Conservation (phyloP, 2,329 filamentous ascomycete species). For the Fusarium irregulare region DNA sequence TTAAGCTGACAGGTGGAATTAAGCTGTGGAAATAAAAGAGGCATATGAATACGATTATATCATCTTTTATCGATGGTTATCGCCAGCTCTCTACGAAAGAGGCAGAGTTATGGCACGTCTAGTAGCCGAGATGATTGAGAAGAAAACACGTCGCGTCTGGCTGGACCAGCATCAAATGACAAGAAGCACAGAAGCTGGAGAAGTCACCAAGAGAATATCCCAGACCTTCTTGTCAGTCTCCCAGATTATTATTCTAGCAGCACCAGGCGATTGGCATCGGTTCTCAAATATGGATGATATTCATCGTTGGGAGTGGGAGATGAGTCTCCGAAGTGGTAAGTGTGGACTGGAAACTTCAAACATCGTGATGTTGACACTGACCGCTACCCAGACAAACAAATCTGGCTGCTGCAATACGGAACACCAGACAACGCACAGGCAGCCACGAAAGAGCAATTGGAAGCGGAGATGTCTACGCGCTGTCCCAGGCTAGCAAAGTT, state of each 20-base stretch:
- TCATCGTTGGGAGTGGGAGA: slow-evolving; percentile 27
- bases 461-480: not conserved
- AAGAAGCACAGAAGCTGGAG: not conserved
- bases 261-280: slow-evolving; percentile 4
- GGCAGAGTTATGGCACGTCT: slow-evolving; percentile 25
- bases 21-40: not conserved
- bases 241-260: slow-evolving; percentile 8
- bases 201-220: slow-evolving; percentile 7
- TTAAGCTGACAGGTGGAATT: not conserved
- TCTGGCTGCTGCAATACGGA: slow-evolving; percentile 25
- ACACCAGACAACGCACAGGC: not conserved
- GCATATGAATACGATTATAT: slow-evolving; percentile 14
- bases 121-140: slow-evolving; percentile 14
- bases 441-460: slow-evolving; percentile 2
- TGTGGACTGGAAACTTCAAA: accelerated
- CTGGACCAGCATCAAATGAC: slow-evolving; percentile 25
- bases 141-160: slow-evolving; percentile 13
- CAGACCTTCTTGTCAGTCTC: slow-evolving; percentile 3
- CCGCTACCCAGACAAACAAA: slow-evolving; percentile 6
- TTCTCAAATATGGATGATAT: slow-evolving; percentile 22
- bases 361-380: not conserved
- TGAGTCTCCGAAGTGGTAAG: slow-evolving; percentile 24
- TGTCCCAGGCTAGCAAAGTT: slow-evolving; percentile 12
- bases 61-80: slow-evolving; percentile 22
- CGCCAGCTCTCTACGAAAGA: slow-evolving; percentile 12